Conservation (phyloP, 306 rosid species). For the Dalbergia cochinchinensis region DNA sequence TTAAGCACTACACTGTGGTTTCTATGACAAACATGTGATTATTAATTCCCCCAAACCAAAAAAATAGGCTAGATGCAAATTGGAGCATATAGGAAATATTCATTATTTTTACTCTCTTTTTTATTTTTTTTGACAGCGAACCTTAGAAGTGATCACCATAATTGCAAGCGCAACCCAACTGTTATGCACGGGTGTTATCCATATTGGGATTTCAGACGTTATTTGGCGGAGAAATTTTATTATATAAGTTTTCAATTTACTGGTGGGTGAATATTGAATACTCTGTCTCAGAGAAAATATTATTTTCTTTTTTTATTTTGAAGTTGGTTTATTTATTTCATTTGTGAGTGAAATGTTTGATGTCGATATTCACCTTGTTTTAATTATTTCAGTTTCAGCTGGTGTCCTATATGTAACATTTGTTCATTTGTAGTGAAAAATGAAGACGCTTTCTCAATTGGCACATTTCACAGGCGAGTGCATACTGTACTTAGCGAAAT, state of each 20-base stretch:
- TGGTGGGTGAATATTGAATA: not conserved
- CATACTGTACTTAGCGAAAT: not conserved
- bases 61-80: not conserved
- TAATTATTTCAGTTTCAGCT: no score
- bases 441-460: not conserved
- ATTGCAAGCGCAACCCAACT: slow-evolving; percentile 81
- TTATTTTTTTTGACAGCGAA: slow-evolving; percentile 64
- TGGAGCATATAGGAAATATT: slow-evolving; percentile 5
- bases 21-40: not conserved
- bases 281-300: not conserved
- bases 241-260: slow-evolving; percentile 43
- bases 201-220: slow-evolving; percentile 59
- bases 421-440: not conserved
- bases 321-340: not conserved
- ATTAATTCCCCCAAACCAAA: not conserved
- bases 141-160: slow-evolving; percentile 72
- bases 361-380: not conserved
- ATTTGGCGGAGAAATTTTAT: slow-evolving; percentile 30
- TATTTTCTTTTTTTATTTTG: not conserved
- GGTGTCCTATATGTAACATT: no score
- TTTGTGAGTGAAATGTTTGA: not conserved
- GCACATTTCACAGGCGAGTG: not conserved
- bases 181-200: slow-evolving; percentile 68
- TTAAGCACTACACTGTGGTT: not conserved
- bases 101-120: not conserved